Evolutionary conservation across 352 stramenopile species (phyloP), one percentile per base, ranked within the genome.

Genomic region (Globisporangium barbulae): DNA sequence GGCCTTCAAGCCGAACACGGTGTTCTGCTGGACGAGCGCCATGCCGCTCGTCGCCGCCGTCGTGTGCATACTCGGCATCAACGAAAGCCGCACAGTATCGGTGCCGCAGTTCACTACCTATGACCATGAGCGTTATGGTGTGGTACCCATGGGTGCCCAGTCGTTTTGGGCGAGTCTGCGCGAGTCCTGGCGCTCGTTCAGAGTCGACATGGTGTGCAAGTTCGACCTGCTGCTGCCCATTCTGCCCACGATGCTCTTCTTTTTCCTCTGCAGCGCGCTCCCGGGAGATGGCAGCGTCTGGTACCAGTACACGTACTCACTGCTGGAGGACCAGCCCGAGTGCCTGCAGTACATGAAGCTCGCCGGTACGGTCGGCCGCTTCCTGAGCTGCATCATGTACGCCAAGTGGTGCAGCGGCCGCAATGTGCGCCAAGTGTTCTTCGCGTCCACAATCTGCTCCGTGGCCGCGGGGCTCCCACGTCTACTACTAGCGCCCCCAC

Each of bases 251-350:
- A 90, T 94, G 80, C 42, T 89, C 41, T 94, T 94, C 71, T 92
- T 94, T 71, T 91, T 87, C 44, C 67, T 94, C 30, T 94, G 77
- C 60, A 91, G 80, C 52, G 83, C 85, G 28, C 68, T 93, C 1
- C 85, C 85, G 0, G 67, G 56, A 5, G 85, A 89, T 48, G 81
- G 83, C 31, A 84, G 68, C 1, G 68, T 93, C 31, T 94, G 85
- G 85, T 92, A 91, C 65, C 85, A 94, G 72, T 94, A 94, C 74
- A 87, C 73, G 61, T 92, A 75, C 63, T 76, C 71, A 50, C 65
- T 94, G 44, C 74, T 93, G 0, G 64, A 66, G 19, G 68, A 89
- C 53, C 59, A 81, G 48, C 75, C 56, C 49, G 81, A 90, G 65
- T 94, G 85, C 64, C 31, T 91, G 50, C 85, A 94, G 68, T 94